Conservation (phyloP, 106 monocot genomes). For the Dioscorea alata region DNA sequence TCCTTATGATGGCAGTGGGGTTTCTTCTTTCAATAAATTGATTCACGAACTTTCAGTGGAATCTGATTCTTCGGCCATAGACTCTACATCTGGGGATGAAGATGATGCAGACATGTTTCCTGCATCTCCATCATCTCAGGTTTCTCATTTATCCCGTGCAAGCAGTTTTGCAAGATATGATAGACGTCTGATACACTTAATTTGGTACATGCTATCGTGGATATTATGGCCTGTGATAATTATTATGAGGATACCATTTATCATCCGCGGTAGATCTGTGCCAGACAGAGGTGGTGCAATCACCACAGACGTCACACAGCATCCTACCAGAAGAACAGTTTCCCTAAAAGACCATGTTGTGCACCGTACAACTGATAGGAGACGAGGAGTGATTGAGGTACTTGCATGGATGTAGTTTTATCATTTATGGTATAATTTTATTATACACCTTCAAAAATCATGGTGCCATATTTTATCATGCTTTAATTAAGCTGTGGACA, state of each 20-base stretch:
- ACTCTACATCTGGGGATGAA: constrained; percentile 66
- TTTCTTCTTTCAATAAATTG: constrained; percentile 93
- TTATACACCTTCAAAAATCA: background rate
- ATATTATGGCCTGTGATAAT: constrained; percentile 66
- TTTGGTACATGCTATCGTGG: constrained; percentile 60
- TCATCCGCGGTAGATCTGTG: constrained; percentile 30
- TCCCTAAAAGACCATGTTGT: constrained; percentile 58
- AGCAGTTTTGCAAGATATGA: constrained; percentile 63
- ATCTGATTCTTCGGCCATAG: constrained; percentile 50
- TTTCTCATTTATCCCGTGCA: constrained; percentile 71
- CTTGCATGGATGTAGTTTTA: background rate
- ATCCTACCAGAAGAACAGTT: constrained; percentile 17
- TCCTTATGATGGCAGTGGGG: constrained; percentile 62
- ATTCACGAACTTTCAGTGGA: constrained; percentile 87
- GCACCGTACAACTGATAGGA: constrained; percentile 74
- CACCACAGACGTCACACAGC: constrained; percentile 1
- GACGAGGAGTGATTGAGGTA: constrained; percentile 97
- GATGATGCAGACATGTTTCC: constrained; percentile 59
- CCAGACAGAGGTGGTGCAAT: constrained; percentile 16
- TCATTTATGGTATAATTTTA: background rate
- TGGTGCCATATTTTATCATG: background rate
- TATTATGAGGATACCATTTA: constrained; percentile 40
- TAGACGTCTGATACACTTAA: constrained; percentile 23
- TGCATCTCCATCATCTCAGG: constrained; percentile 69
- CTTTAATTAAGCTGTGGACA: background rate